Base-by-base conservation (phyloP, 139 green algal genomes). In the Chlamydomonas incerta region DNA sequence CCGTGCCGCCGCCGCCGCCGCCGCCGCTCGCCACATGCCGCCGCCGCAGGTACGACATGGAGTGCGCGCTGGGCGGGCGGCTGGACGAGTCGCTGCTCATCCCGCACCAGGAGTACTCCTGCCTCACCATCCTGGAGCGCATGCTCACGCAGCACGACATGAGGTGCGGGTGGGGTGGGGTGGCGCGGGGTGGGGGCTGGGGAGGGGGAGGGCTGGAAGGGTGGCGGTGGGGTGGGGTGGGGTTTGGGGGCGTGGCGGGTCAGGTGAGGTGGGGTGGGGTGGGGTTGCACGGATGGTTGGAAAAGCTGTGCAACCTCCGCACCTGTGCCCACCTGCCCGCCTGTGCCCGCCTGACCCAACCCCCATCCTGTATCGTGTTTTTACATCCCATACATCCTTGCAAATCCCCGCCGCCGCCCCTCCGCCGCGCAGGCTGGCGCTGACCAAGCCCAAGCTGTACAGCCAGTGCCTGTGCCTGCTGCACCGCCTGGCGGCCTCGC, bases 31-130 rank as follows among this genome's bases (percentile, higher is more conserved):
- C 41, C 41, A 8, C 41, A 50, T 50, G 41, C 41, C 5, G 8
- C 41, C 41, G 41, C 55, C 18, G 11, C 55, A 60, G 55, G 9
- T 98, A 96, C 74, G 91, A 97, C 57, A 82, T 93, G 33, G 90
- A 94, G 41, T 80, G 72, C 70, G 69, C 46, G 28, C 63, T 88
- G 71, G 71, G 82, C 52, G 74, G 76, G 55, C 65, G 63, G 24
- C 23, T 92, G 47, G 57, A 87, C 57, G 63, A 88, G 41, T 83
- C 74, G 60, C 18, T 93, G 83, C 71, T 90, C 47, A 66, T 80
- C 60, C 83, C 91, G 6, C 46, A 65, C 35, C 37, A 55, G 11
- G 87, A 91, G 57, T 95, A 91, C 91, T 91, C 69, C 68, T 91
- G 88, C 84, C 87, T 96, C 23, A 90, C 89, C 21, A 88, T 94